A percentile compares a stretch with the other conserved stretches of the same genome.
Evolutionary conservation across 768 basidiomycete genomes (phyloP).

Genomic region (Lactifluus echinatus): DNA sequence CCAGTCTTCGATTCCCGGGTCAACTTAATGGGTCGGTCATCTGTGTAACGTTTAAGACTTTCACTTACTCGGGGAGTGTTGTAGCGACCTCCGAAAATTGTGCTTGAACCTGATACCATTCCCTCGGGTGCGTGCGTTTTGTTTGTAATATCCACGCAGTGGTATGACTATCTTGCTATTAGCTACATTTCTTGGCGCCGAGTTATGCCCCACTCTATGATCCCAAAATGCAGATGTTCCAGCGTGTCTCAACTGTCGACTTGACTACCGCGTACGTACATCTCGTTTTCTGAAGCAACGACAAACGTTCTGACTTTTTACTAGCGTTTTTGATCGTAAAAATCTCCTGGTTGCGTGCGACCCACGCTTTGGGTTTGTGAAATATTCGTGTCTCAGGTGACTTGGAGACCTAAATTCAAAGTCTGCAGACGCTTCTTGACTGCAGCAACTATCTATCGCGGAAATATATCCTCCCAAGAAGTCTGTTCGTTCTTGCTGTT

Average conservation of each 20-base stretch:
- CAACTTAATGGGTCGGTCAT: constrained; percentile 72
- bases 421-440: constrained; percentile 68
- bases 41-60: background rate
- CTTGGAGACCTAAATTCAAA: background rate
- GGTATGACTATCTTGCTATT: constrained; percentile 17
- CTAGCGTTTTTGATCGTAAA: constrained; percentile 68
- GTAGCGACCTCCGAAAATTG: constrained; percentile 78
- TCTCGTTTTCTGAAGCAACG: background rate
- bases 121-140: constrained; percentile 64
- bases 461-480: constrained; percentile 71
- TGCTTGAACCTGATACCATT: constrained; percentile 94
- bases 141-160: background rate
- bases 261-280: constrained; percentile 60
- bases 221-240: constrained; percentile 50
- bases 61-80: background rate
- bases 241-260: constrained; percentile 54
- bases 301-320: background rate
- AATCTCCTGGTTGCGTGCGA: constrained; percentile 80
- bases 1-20: constrained; percentile 87
- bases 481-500: constrained; percentile 36
- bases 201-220: constrained; percentile 88
- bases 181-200: constrained; percentile 96
- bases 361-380: constrained; percentile 60
- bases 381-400: background rate
- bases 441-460: constrained; percentile 81